phyloP scores from a whole-genome alignment of 129 eudicot genomes.

The Kitagawia praeruptora region DNA sequence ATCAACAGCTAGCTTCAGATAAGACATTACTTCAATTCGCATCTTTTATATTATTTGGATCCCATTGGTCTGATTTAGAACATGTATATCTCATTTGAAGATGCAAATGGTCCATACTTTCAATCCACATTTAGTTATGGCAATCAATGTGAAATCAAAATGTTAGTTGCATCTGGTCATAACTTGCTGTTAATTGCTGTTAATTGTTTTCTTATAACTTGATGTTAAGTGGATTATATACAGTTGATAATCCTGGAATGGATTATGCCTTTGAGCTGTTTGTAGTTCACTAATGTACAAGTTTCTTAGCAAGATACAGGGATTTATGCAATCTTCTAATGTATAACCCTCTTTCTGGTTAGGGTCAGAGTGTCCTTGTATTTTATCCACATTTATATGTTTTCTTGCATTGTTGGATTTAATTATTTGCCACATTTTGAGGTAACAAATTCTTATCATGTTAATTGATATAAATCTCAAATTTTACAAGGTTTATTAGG shows the following conservation, averaged over 20 bases:
- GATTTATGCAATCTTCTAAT: not conserved
- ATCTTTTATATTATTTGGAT: not conserved
- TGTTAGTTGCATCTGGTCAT: not conserved
- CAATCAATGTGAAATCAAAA: not conserved
- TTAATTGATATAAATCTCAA: not conserved
- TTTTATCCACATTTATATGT: not conserved
- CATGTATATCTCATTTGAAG: not conserved
- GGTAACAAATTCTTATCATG: not conserved
- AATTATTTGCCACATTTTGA: not conserved
- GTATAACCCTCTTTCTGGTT: not conserved
- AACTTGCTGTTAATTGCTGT: not conserved
- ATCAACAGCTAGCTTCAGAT: slow-evolving; percentile 4
- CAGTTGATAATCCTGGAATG: too few relatives aligned
- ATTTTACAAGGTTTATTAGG: not conserved
- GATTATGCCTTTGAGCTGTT: not conserved
- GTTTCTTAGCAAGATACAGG: not conserved
- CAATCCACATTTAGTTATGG: not conserved
- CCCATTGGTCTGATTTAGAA: not conserved
- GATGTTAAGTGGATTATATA: too few relatives aligned
- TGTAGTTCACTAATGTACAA: not conserved
- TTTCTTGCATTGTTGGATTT: not conserved
- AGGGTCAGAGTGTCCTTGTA: not conserved
- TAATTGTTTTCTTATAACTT: too few relatives aligned
- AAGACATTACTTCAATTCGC: not conserved
- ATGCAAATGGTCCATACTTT: not conserved